Evolutionary conservation across 495 filamentous ascomycete species (phyloP), one percentile per base, ranked within the genome.

Genomic region (Ascodesmis nigricans): DNA sequence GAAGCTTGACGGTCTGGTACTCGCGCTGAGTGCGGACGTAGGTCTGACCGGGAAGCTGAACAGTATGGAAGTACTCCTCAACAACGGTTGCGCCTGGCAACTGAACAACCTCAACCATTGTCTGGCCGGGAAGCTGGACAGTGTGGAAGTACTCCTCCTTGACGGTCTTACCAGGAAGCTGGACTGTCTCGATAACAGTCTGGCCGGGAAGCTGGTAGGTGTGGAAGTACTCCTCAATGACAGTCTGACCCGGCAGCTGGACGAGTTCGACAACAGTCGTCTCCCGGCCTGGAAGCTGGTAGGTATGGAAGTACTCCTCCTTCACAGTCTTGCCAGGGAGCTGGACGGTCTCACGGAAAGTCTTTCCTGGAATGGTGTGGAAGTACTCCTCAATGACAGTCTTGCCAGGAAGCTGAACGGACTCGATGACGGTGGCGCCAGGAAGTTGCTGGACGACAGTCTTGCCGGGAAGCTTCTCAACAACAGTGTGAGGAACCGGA

Each of bases 381-480:
- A 29, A 26, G 1, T 42, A 36, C 13, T 44, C 21, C 34, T 45
- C 45, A 3, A 42, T 17, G 6, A 45, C 31, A 6, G 45, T 48
- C 23, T 45, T 29, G 2, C 34, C 38, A 20, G 45, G 42, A 30
- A 44, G 35, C 10, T 44, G 44, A 8, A 46, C 31, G 14, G 33
- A 24, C 31, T 46, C 44, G 14, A 46, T 22, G 28, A 48, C 32
- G 14, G 45, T 48, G 21, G 45, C 41, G 4, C 29, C 26, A 22
- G 41, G 27, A 15, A 29, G 13, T 14, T 41, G 21, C 29, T 46
- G 41, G 18, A 24, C 20, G 33, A 35, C 20, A 3, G 33, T 35
- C 33, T 49, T 45, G 5, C 40, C 45, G 11, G 46, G 46, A 15
- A 44, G 18, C n/a, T 38, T 7, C n/a, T n/a, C n/a, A n/a, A n/a